Percentiles rank a stretch among this genome's conserved stretches.
These are phyloP conservation scores for Erysimum pusillum DNA, from an alignment of 441 rosid genomes.

Conservation along the genomic window DNA sequence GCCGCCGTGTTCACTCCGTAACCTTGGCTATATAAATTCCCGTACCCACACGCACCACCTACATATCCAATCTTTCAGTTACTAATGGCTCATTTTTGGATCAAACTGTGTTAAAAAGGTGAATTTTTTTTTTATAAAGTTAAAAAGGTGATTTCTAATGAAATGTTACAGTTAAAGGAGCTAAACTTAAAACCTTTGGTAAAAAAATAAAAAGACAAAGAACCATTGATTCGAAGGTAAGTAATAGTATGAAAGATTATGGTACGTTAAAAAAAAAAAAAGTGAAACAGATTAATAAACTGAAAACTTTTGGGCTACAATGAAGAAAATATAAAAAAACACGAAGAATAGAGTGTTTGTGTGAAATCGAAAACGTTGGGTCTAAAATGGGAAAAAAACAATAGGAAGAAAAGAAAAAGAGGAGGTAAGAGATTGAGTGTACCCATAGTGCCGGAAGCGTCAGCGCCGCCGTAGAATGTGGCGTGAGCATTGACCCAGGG, in stretches of 20 bases:
- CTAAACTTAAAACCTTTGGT: neutral
- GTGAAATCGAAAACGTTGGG: neutral
- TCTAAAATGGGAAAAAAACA: neutral
- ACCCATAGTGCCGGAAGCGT: constrained; percentile 99
- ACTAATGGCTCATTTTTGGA: neutral
- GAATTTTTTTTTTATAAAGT: too few relatives aligned
- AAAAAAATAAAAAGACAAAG: too few relatives aligned
- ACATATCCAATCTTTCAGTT: neutral
- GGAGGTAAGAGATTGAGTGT: constrained; percentile 8
- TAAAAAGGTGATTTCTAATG: neutral
- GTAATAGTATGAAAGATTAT: too few relatives aligned
- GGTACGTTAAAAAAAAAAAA: too few relatives aligned
- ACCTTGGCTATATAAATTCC: constrained; percentile 75
- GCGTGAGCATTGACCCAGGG: constrained; percentile 84
- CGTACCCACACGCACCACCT: constrained; percentile 85
- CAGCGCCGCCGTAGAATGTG: constrained; percentile 89
- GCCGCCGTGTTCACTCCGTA: constrained; percentile 79
- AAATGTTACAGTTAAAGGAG: neutral
- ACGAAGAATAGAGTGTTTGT: too few relatives aligned
- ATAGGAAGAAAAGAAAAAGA: neutral
- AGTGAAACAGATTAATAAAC: too few relatives aligned
- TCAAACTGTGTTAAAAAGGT: too few relatives aligned
- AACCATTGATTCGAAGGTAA: too few relatives aligned
- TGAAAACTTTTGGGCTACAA: neutral
- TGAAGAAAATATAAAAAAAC: neutral